Evolutionary conservation across 2,329 filamentous ascomycete species (phyloP), one percentile per base, ranked within the genome.

Genomic region (Hysterium pulicare): DNA sequence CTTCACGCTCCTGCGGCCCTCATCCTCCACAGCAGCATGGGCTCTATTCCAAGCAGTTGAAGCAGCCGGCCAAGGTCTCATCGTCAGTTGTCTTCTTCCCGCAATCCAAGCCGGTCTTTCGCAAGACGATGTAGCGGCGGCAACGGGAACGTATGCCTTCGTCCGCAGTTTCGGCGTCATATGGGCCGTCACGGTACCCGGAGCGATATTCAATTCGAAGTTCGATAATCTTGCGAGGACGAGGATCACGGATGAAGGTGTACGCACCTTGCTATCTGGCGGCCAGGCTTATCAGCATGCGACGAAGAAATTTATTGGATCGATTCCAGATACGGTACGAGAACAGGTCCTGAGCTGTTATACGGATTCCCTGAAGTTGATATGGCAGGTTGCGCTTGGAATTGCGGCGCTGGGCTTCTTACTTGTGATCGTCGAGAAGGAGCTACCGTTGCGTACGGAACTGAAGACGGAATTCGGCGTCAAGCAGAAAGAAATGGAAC

Each of bases 401-500:
- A 56, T 68, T 31, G 41, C 53, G 2, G 57, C 40, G 2, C 19
- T 62, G 13, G 51, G 51, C 11, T 61, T 68, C 20, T 23, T 65
- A 6, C 35, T 62, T 19, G 50, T 47, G 1, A 56, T 61, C 6
- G 42, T 61, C 3, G 53, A 58, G 38, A 55, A 57, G 35, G 55
- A 61, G 40, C 38, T 66, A 9, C 46, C 50, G 41, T 35, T 67
- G 22, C 45, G 62, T 31, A 55, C 50, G 1, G 50, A 58, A 15
- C 42, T 65, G 16, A 54, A 64, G 17, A 67, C 60, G 0, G 56
- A 67, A 22, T 67, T 53, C 42, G 63, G 64, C n/a, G n/a, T n/a
- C n/a, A n/a, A n/a, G n/a, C n/a, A n/a, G n/a, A n/a, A n/a, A n/a
- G n/a, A n/a, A n/a, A n/a, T n/a, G n/a, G n/a, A n/a, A n/a, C n/a